Percentiles rank a stretch among this genome's conserved stretches.
Evolutionary conservation across 306 rosid genomes (phyloP).

Genomic region (Begonia loranthoides): DNA sequence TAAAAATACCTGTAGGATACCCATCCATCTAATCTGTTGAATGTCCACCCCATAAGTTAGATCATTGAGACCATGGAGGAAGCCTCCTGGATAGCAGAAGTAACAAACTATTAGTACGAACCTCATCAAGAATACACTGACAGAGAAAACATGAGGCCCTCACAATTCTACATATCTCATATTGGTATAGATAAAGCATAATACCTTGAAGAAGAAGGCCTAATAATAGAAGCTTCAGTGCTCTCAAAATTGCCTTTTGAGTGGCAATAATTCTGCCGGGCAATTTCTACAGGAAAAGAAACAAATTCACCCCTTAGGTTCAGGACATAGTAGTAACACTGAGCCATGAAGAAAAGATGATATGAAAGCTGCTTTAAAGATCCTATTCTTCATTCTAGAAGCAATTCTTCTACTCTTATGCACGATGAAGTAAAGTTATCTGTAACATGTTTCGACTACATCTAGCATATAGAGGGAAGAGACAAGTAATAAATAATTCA

Average conservation of each 20-base stretch:
- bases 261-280: slow-evolving; percentile 47
- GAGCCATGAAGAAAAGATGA: no score
- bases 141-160: no score
- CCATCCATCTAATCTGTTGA: slow-evolving; percentile 63
- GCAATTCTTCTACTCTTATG: no score
- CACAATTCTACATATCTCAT: no score
- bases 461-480: no score
- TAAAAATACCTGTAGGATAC: slow-evolving; percentile 63
- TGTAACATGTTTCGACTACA: no score
- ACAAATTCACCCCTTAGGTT: not conserved
- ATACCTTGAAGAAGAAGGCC: slow-evolving; percentile 93
- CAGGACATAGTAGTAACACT: not conserved
- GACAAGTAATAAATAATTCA: not conserved
- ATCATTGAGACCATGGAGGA: slow-evolving; percentile 58
- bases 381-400: no score
- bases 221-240: slow-evolving; percentile 61
- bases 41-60: slow-evolving; percentile 88
- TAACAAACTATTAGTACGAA: slow-evolving; percentile 8
- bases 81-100: slow-evolving; percentile 51
- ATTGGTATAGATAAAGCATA: slow-evolving; percentile 5
- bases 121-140: no score
- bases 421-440: no score
- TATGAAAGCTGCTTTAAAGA: no score
- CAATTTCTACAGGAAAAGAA: slow-evolving; percentile 36
- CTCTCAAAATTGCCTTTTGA: slow-evolving; percentile 49